Percentiles rank a stretch among this genome's conserved stretches.
These are phyloP conservation scores for Biscogniauxia marginata DNA, from an alignment of 2,329 filamentous ascomycete genomes.

Conservation along the genomic window DNA sequence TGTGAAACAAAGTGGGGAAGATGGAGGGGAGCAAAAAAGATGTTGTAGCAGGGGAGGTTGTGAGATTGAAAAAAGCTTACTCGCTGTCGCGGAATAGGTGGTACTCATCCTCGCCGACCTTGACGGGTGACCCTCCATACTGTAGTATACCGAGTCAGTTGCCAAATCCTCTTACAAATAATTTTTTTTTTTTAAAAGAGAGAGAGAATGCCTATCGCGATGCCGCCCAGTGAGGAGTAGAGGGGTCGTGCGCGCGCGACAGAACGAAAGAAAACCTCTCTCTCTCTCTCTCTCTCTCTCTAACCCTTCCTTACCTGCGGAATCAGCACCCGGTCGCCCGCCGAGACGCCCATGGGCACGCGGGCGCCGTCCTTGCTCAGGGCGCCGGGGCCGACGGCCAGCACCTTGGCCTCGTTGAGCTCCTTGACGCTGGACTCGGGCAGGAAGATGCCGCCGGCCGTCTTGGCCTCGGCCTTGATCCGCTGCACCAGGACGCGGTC, in stretches of 20 bases:
- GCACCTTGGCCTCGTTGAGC: constrained; percentile 94
- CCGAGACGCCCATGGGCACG: constrained; percentile 75
- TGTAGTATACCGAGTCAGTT: constrained; percentile 38
- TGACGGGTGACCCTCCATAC: constrained; percentile 93
- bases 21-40: no score
- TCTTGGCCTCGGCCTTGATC: constrained; percentile 95
- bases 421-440: constrained; percentile 97
- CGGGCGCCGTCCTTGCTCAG: constrained; percentile 88
- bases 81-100: constrained; percentile 96
- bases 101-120: constrained; percentile 97
- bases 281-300: not conserved
- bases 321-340: constrained; percentile 92
- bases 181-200: no score
- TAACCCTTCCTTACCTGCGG: constrained; percentile 71
- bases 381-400: constrained; percentile 89
- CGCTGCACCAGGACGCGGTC: constrained; percentile 98
- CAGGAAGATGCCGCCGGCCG: constrained; percentile 94
- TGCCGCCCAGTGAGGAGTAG: not conserved
- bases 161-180: constrained; percentile 3
- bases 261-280: constrained; percentile 28
- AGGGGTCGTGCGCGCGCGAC: not conserved
- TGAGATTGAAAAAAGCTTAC: constrained; percentile 57
- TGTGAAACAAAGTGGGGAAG: not conserved
- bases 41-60: not conserved
- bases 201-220: no score